Base-by-base conservation (phyloP, 164 flowering plant genomes). In the Cinnamomum micranthum region DNA sequence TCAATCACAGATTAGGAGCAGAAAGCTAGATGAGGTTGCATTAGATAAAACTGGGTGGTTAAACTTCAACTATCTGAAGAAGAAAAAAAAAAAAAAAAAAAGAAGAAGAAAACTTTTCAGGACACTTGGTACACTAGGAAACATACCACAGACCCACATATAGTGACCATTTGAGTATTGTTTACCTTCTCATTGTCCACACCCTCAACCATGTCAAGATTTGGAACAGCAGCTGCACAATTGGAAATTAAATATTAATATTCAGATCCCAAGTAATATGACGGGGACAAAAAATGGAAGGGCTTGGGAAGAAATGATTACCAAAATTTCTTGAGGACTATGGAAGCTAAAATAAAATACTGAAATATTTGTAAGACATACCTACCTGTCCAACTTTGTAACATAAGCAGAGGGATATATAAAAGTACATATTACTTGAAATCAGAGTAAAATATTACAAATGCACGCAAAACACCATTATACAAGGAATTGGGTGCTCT, bases 111-210 rank as follows among this genome's bases (percentile, higher is more conserved):
- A 52, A 52, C 15, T 52, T 14, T 55, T 17, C 60, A 17, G 17
- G 20, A 14, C 4, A 55, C 60, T 14, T 20, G 13, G 47, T 41
- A 9, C 10, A 14, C n/a, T 55, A 17, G 60, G 60, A 55, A 15
- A 55, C n/a, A 55, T 55, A 15, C 17, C 60, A 55, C n/a, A 55
- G 17, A 55, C 13, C n/a, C 60, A 55, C 19, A 64, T 64, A 64
- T 24, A 25, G 28, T 24, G 28, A 67, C 10, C 41, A 19, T 67
- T 67, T 67, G 69, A 28, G 17, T 67, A 33, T 27, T 27, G 67
- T 2, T 81, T 80, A 92, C 99, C 98, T 93, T 93, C 83, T 86
- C 86, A 80, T 91, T 86, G 81, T 93, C 99, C 24, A 95, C 94
- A 72, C 84, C 84, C 84, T 95, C 92, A 41, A 95, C 94, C 90